These are phyloP conservation scores for Termitomyces sp. DNA, from an alignment of 768 basidiomycete genomes.

Conservation along the genomic window DNA sequence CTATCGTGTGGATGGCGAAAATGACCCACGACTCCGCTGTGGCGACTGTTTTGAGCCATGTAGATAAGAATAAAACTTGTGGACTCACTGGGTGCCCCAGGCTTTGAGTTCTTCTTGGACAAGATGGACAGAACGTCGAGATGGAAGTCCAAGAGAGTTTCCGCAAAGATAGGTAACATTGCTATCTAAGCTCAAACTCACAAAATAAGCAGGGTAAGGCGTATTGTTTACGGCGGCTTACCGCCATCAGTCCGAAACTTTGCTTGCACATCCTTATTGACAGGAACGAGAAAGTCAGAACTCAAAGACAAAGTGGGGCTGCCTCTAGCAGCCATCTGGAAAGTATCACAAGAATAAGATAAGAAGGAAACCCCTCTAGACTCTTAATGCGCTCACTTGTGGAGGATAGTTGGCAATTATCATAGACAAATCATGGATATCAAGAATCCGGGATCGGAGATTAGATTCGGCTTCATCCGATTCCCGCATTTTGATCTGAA, in stretches of 20 bases:
- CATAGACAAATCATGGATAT: no score
- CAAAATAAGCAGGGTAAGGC: slow-evolving; percentile 1
- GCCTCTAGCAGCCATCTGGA: slow-evolving; percentile 8
- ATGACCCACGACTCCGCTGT: slow-evolving; percentile 83
- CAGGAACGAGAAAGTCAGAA: slow-evolving; percentile 52
- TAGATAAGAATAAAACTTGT: slow-evolving; percentile 6
- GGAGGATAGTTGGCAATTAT: no score
- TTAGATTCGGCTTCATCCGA: slow-evolving; percentile 11
- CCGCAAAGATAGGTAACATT: slow-evolving; percentile 87
- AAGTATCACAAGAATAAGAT: neutral
- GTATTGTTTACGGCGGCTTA: slow-evolving; percentile 15
- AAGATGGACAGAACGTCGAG: slow-evolving; percentile 65
- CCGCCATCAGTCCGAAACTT: slow-evolving; percentile 31
- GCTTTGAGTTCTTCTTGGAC: slow-evolving; percentile 78
- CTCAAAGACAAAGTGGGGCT: slow-evolving; percentile 30
- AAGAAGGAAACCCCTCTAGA: neutral
- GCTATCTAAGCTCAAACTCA: slow-evolving; percentile 33
- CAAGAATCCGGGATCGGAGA: slow-evolving; percentile 3
- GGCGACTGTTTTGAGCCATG: slow-evolving; percentile 11
- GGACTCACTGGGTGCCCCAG: slow-evolving; percentile 68
- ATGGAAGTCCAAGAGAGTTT: slow-evolving; percentile 86
- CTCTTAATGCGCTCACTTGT: no score
- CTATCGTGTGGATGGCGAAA: slow-evolving; percentile 82
- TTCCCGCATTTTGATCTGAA: neutral
- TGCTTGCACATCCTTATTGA: slow-evolving; percentile 44